Conservation (phyloP, 2,329 filamentous ascomycete species). For the Microsporum canis region DNA sequence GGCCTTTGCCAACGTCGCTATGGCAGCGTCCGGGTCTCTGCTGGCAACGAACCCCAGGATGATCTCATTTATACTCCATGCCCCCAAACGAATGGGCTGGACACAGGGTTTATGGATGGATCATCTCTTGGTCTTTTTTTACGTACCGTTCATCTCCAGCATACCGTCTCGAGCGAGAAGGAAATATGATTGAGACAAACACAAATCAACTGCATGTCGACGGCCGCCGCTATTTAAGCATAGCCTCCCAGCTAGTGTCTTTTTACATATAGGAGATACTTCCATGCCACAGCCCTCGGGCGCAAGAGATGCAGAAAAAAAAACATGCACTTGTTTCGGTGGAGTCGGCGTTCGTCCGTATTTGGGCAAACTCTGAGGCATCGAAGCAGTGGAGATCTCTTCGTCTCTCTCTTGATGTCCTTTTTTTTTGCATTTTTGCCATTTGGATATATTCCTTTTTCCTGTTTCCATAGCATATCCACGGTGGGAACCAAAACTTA, state of each 20-base stretch:
- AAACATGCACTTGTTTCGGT: background rate
- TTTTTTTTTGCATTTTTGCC: background rate
- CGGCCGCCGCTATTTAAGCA: background rate
- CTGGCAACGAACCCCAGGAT: background rate
- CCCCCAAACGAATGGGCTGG: background rate
- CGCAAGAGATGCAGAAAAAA: background rate
- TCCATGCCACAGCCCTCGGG: background rate
- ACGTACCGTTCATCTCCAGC: background rate
- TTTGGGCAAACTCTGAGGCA: background rate
- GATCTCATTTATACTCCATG: background rate
- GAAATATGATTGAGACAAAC: background rate
- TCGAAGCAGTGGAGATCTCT: slow-evolving; percentile 3
- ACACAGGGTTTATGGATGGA: background rate
- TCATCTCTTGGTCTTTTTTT: background rate
- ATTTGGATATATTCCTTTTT: background rate
- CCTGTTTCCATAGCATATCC: background rate
- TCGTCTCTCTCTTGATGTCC: background rate
- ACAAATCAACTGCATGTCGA: background rate
- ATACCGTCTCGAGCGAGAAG: too few species aligned
- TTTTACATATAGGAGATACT: background rate
- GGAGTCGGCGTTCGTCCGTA: slow-evolving; percentile 2
- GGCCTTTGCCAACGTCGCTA: background rate
- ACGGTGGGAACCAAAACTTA: background rate
- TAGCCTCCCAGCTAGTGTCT: background rate
- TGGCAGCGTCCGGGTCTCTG: background rate